Percentiles rank a stretch among this genome's conserved stretches.
These are phyloP conservation scores for Suillus bovinus DNA, from an alignment of 768 basidiomycete species.

Conservation along the genomic window DNA sequence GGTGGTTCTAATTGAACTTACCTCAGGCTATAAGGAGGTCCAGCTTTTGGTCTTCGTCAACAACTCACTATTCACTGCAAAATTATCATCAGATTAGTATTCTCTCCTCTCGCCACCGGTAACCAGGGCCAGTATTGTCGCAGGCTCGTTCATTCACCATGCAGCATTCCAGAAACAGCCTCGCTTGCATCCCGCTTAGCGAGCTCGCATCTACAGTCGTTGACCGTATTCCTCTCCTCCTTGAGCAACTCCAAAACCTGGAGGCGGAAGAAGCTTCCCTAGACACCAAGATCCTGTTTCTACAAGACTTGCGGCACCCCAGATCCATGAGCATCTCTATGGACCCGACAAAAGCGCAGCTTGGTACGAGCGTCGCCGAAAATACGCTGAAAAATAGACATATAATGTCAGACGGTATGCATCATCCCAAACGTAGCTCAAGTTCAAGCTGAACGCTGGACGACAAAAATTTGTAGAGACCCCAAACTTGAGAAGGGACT, in stretches of 20 bases:
- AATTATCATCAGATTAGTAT: background rate
- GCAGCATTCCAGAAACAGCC: background rate
- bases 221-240: background rate
- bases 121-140: background rate
- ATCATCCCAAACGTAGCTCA: background rate
- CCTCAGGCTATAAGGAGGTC: background rate
- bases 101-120: background rate
- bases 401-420: background rate
- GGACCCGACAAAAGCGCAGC: background rate
- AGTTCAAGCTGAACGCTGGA: background rate
- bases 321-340: background rate
- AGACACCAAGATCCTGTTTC: background rate
- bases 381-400: background rate
- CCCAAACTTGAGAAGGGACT: background rate
- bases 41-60: background rate
- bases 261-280: background rate
- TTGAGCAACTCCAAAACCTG: constrained; percentile 3
- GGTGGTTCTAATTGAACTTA: background rate
- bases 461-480: background rate
- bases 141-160: background rate
- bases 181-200: background rate
- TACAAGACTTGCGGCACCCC: background rate
- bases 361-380: background rate
- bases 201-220: background rate
- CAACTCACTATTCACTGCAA: background rate